Evolutionary conservation across 805 yeast genomes (phyloP).

Genomic region (Candida verbasci): DNA sequence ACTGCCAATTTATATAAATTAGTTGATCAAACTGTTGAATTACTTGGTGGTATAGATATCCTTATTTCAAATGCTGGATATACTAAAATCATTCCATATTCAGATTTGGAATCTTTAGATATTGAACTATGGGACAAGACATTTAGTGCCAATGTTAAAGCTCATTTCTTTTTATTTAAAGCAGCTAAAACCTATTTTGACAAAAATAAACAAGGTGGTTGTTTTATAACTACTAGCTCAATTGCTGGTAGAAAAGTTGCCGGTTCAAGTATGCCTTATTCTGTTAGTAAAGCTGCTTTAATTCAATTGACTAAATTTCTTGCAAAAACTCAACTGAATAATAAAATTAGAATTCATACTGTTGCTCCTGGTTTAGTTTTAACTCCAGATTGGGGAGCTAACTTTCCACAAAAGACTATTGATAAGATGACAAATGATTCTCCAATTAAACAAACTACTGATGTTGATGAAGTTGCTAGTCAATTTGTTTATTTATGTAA

Average conservation of each 20-base stretch:
- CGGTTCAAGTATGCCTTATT: constrained; percentile 31
- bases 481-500: constrained; percentile 18
- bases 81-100: constrained; percentile 27
- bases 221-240: constrained; percentile 22
- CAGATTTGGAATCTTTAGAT: constrained; percentile 25
- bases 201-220: constrained; percentile 18
- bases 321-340: constrained; percentile 17
- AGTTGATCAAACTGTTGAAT: constrained; percentile 19
- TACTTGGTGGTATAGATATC: constrained; percentile 29
- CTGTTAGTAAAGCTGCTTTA: constrained; percentile 22
- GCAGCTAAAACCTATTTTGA: constrained; percentile 23
- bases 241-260: constrained; percentile 22
- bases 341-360: constrained; percentile 14
- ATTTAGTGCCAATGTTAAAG: constrained; percentile 22
- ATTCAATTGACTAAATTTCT: constrained; percentile 18
- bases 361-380: constrained; percentile 16
- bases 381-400: constrained; percentile 23
- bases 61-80: constrained; percentile 37
- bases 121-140: constrained; percentile 29
- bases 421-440: constrained; percentile 11
- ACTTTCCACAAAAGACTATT: constrained; percentile 15
- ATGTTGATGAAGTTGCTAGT: constrained; percentile 22
- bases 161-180: constrained; percentile 26
- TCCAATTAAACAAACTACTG: constrained; percentile 17
- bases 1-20: constrained; percentile 15